Evolutionary conservation across 1,139 yeast genomes (phyloP), one percentile per base, ranked within the genome.

Genomic region (Pichia cactophila): DNA sequence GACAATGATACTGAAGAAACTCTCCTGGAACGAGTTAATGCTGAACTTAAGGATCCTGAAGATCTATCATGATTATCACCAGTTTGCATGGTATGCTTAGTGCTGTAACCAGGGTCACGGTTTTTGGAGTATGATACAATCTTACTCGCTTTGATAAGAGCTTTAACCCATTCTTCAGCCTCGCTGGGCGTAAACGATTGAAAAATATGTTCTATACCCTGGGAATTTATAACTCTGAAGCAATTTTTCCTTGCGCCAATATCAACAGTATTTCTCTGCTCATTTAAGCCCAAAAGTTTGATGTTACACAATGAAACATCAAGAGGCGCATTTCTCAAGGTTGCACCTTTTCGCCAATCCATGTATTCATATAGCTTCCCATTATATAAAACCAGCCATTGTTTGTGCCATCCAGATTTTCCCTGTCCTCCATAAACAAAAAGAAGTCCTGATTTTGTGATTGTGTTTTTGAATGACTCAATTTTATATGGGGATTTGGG

Each of bases 341-440:
- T 77, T 12, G 73, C 69, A 45, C 89, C 88, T 52, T 76, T 83
- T 61, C 90, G 77, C 95, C 95, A 87, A 65, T 86, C 90, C 42
- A 86, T 75, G 62, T 78, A 87, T 61, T 87, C 95, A 47, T 75
- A 73, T 38, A 87, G 69, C 53, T 74, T 77, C 1, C 94, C 92
- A 20, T 78, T 77, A 20, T 77, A 76, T 47, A 87, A 69, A 0
- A 82, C 88, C 1, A 88, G 87, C 94, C 95, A 86, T 65, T 85
- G 90, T 60, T 87, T 87, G 65, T 88, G 95, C 96, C 96, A 88
- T 2, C 87, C 86, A 33, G 78, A 80, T 57, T 83, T 85, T 11
- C 86, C 86, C 53, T 82, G 80, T 2, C 89, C 89, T 2, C 87
- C 83, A 39, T 81, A 70, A 2, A 66, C 63, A 47, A 63, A 65